Percentiles rank a stretch among this genome's conserved stretches.
phyloP scores from a whole-genome alignment of 768 basidiomycete genomes.

The Multifurca ochricompacta region DNA sequence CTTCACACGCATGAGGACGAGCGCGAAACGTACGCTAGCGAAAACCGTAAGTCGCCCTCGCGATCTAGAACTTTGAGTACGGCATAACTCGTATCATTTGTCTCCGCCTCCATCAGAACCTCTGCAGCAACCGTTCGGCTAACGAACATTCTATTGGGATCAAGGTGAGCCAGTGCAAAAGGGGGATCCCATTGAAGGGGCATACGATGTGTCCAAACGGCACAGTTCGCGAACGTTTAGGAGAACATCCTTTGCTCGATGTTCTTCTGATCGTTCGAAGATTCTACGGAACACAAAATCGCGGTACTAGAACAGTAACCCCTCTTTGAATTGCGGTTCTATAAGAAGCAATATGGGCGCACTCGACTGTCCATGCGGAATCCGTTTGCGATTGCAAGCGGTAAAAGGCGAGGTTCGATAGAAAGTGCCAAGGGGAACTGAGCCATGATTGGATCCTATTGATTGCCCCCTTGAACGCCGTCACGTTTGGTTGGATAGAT shows the following conservation, averaged over 20 bases:
- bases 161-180: conserved; percentile 3
- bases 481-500: neutral
- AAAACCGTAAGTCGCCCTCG: conserved; percentile 57
- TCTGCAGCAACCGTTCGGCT: conserved; percentile 79
- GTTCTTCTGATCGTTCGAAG: conserved; percentile 60
- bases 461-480: neutral
- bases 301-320: conserved; percentile 46
- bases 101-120: conserved; percentile 72
- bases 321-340: neutral
- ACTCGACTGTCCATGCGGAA: conserved; percentile 76
- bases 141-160: conserved; percentile 59
- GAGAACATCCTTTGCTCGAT: conserved; percentile 53
- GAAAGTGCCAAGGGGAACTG: conserved; percentile 72
- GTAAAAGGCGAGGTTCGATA: conserved; percentile 67
- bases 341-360: conserved; percentile 15
- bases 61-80: conserved; percentile 64
- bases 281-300: conserved; percentile 85
- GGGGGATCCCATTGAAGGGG: conserved; percentile 1
- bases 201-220: conserved; percentile 59
- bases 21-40: conserved; percentile 45
- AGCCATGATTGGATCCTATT: conserved; percentile 70
- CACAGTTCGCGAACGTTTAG: conserved; percentile 66
- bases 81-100: conserved; percentile 59
- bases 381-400: conserved; percentile 63
- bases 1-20: neutral